A percentile compares a stretch with the other conserved stretches of the same genome.
These are phyloP conservation scores for Colletotrichum sp. DNA, from an alignment of 2,329 filamentous ascomycete species.

Conservation along the genomic window DNA sequence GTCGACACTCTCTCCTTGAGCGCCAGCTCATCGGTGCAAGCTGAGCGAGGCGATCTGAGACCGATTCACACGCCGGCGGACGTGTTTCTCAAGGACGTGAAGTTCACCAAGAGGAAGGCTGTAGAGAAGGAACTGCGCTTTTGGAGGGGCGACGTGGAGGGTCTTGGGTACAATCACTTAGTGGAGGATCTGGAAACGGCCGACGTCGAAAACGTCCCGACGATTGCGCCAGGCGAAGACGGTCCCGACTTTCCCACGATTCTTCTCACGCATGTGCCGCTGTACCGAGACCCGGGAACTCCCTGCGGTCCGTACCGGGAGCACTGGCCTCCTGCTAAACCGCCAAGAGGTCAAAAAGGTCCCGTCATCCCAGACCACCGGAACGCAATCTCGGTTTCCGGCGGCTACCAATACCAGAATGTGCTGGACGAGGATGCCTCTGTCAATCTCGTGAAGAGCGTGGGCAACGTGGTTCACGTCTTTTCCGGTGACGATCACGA, in stretches of 20 bases:
- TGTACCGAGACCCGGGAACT: slow-evolving; percentile 81
- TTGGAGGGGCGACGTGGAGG: slow-evolving; percentile 64
- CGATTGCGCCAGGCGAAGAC: slow-evolving; percentile 45
- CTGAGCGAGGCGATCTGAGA: slow-evolving; percentile 53
- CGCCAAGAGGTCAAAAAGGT: slow-evolving; percentile 59
- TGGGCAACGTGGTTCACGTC: slow-evolving; percentile 82
- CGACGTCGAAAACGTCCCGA: slow-evolving; percentile 39
- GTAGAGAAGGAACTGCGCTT: slow-evolving; percentile 71
- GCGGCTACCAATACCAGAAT: slow-evolving; percentile 96
- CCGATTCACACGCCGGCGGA: slow-evolving; percentile 77
- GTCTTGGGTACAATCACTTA: slow-evolving; percentile 59
- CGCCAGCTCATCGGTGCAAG: slow-evolving; percentile 63
- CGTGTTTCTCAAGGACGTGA: slow-evolving; percentile 74
- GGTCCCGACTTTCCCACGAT: slow-evolving; percentile 79
- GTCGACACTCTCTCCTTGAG: slow-evolving; percentile 89
- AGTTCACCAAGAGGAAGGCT: slow-evolving; percentile 68
- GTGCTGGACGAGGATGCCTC: slow-evolving; percentile 82
- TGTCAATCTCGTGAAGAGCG: slow-evolving; percentile 72
- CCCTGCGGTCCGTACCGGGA: slow-evolving; percentile 89
- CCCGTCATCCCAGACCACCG: slow-evolving; percentile 66
- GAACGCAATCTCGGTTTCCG: slow-evolving; percentile 77
- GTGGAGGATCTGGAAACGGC: slow-evolving; percentile 58
- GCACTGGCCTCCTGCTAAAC: slow-evolving; percentile 74
- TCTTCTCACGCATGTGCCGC: slow-evolving; percentile 86
- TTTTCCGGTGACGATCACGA: slow-evolving; percentile 99